phyloP scores from a whole-genome alignment of 139 green algal genomes.

The Coccomyxa sp. region DNA sequence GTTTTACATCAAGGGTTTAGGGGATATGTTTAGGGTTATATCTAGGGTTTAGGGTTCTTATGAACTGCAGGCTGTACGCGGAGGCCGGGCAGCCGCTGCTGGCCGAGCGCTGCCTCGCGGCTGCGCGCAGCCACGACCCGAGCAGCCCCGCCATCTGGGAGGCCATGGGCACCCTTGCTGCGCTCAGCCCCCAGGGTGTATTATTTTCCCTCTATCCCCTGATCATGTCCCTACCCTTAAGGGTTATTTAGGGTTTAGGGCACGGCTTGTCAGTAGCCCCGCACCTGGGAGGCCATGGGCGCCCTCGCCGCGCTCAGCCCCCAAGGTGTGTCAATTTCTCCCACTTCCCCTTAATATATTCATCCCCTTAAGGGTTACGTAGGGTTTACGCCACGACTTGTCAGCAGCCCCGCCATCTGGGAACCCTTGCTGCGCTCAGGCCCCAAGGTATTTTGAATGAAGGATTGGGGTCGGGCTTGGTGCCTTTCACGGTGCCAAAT shows the following conservation, averaged over 20 bases:
- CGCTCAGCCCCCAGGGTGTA: constrained; percentile 23
- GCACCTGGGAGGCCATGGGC: constrained; percentile 77
- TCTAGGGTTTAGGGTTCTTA: neutral
- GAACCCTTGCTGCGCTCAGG: constrained; percentile 34
- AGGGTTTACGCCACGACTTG: too few relatives aligned
- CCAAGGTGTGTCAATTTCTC: constrained; percentile 17
- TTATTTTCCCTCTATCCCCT: neutral
- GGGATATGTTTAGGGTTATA: too few relatives aligned
- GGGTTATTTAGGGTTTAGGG: too few relatives aligned
- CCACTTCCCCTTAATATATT: too few relatives aligned
- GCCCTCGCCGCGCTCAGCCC: constrained; percentile 34
- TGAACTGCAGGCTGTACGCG: neutral
- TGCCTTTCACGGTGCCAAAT: too few relatives aligned
- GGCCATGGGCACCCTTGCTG: constrained; percentile 60
- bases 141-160: constrained; percentile 62
- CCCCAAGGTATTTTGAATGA: too few relatives aligned
- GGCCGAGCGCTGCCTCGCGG: constrained; percentile 44
- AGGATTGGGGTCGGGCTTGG: too few relatives aligned
- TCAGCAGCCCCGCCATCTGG: constrained; percentile 57
- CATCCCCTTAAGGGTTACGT: too few relatives aligned
- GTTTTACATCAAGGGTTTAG: too few relatives aligned
- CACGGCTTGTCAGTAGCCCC: too few relatives aligned
- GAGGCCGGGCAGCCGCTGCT: constrained; percentile 13
- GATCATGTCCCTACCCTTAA: too few relatives aligned
- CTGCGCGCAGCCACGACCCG: constrained; percentile 51